Conservation (phyloP, 1,284 basidiomycete species). For the Puccinia triticina region DNA sequence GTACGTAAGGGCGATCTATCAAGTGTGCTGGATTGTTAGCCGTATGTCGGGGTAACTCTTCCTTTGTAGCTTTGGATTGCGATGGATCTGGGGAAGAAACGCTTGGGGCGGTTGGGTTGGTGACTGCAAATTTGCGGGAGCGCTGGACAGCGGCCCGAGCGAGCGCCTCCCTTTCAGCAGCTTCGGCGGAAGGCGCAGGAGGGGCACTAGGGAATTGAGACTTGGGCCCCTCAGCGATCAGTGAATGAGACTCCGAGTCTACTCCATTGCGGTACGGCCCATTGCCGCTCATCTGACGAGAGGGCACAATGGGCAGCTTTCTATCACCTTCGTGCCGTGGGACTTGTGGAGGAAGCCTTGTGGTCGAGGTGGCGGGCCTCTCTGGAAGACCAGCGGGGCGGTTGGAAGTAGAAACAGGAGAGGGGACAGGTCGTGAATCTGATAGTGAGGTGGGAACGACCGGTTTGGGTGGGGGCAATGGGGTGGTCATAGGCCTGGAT, state of each 20-base stretch:
- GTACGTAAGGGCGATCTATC: constrained; percentile 14
- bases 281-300: constrained; percentile 26
- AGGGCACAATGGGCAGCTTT: constrained; percentile 22
- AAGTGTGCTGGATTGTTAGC: constrained; percentile 9
- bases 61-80: constrained; percentile 2
- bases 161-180: constrained; percentile 43
- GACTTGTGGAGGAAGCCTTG: constrained; percentile 7
- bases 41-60: constrained; percentile 19
- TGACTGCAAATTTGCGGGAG: constrained; percentile 43
- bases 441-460: constrained; percentile 58
- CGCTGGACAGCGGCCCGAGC: constrained; percentile 48
- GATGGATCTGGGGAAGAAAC: background rate
- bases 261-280: constrained; percentile 15
- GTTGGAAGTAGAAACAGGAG: constrained; percentile 31
- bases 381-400: constrained; percentile 48
- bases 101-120: background rate
- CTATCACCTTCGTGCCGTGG: constrained; percentile 41
- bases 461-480: constrained; percentile 17
- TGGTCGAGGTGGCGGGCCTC: constrained; percentile 14
- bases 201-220: constrained; percentile 2
- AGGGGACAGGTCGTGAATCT: constrained; percentile 42
- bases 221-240: background rate
- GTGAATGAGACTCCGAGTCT: constrained; percentile 7
- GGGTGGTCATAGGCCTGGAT: constrained; percentile 22
- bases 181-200: constrained; percentile 36